These are phyloP conservation scores for Gynandropsis gynandra DNA, from an alignment of 345 rosid genomes.

Conservation along the genomic window DNA sequence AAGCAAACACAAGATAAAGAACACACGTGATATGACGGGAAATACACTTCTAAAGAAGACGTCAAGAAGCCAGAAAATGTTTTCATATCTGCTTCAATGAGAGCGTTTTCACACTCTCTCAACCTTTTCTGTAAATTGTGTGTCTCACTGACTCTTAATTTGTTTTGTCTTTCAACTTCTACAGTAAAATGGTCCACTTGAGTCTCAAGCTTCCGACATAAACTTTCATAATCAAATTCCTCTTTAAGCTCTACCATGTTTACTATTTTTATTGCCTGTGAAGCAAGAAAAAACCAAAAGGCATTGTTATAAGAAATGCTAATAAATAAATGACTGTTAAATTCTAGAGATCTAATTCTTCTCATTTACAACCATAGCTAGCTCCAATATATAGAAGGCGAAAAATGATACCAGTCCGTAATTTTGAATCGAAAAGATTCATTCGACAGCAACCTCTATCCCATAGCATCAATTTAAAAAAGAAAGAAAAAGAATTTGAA, in stretches of 20 bases:
- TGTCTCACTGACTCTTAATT: conserved; percentile 52
- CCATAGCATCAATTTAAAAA: background rate
- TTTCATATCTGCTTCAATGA: conserved; percentile 31
- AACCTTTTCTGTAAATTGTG: conserved; percentile 45
- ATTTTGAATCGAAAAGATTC: background rate
- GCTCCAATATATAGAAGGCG: background rate
- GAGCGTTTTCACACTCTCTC: conserved; percentile 44
- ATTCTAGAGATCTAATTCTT: background rate
- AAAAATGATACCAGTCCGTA: background rate
- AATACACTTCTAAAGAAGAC: background rate
- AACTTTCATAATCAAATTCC: conserved; percentile 89
- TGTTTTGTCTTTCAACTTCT: conserved; percentile 76
- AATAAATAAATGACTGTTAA: conserved; percentile 7
- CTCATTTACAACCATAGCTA: conserved; percentile 1
- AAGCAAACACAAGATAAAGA: conserved; percentile 8
- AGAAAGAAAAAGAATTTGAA: background rate
- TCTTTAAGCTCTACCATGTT: conserved; percentile 86
- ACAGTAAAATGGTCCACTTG: conserved; percentile 79
- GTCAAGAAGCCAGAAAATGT: conserved; percentile 10
- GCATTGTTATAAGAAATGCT: background rate
- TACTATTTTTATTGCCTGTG: conserved; percentile 94
- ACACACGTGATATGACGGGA: background rate
- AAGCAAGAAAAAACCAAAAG: conserved; percentile 18
- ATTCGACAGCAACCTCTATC: background rate
- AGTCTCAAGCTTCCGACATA: conserved; percentile 70